Conservation (phyloP, 495 filamentous ascomycete species). For the Penicillium parvum region DNA sequence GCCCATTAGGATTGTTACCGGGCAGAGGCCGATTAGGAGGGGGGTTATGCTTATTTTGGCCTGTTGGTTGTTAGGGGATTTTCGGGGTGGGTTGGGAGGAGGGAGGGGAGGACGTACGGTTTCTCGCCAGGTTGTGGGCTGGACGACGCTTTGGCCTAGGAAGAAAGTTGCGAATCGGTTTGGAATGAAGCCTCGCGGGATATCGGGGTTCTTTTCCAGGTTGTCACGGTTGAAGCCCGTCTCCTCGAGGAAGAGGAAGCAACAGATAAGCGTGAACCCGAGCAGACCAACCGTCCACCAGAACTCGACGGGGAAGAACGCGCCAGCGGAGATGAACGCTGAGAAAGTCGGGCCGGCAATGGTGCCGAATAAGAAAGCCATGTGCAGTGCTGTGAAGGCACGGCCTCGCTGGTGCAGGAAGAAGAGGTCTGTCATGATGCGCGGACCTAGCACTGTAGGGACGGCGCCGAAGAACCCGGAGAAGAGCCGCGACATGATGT, state of each 20-base stretch:
- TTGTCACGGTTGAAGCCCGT: constrained; percentile 30
- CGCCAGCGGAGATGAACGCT: constrained; percentile 41
- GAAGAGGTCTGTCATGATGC: constrained; percentile 41
- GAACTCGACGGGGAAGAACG: constrained; percentile 42
- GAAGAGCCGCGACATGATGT: constrained; percentile 42
- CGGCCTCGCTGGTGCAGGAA: constrained; percentile 44
- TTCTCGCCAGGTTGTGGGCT: constrained; percentile 25
- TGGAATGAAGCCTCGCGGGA: constrained; percentile 25
- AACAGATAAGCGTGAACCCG: constrained; percentile 36
- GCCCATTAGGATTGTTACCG: constrained; percentile 40
- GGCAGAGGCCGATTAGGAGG: constrained; percentile 41
- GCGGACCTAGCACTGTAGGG: constrained; percentile 35
- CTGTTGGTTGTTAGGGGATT: constrained; percentile 13
- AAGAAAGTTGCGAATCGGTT: constrained; percentile 45
- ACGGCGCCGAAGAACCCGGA: constrained; percentile 38
- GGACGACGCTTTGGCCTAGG: constrained; percentile 31
- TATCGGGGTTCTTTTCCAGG: constrained; percentile 14
- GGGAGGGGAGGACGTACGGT: constrained; percentile 16
- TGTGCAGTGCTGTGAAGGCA: constrained; percentile 42
- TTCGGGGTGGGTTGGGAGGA: background rate
- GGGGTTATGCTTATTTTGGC: constrained; percentile 29
- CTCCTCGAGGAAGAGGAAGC: constrained; percentile 45
- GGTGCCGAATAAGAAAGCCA: constrained; percentile 38
- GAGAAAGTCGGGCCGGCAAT: constrained; percentile 42
- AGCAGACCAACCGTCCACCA: constrained; percentile 49